These are phyloP conservation scores for Piloderma croceum DNA, from an alignment of 768 basidiomycete genomes.

Conservation along the genomic window DNA sequence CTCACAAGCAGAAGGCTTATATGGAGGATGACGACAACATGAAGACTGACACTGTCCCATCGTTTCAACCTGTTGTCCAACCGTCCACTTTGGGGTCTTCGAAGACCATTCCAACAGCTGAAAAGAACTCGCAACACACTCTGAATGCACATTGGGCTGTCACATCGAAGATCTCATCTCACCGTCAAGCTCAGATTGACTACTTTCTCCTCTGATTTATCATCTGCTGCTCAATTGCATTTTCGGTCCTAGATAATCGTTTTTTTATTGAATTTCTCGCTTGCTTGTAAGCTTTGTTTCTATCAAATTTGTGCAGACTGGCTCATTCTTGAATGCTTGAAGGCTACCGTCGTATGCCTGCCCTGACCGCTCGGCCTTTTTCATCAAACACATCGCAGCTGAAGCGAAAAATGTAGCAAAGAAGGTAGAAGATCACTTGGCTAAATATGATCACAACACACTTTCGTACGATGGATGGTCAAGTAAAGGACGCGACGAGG, in stretches of 20 bases:
- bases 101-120: no score
- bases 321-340: not conserved
- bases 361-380: conserved; percentile 17
- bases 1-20: no score
- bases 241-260: conserved; percentile 12
- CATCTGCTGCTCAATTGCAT: conserved; percentile 19
- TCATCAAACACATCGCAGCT: conserved; percentile 14
- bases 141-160: no score
- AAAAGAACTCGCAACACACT: no score
- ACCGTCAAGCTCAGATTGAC: conserved; percentile 9
- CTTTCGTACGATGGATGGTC: conserved; percentile 22
- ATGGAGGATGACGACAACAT: no score
- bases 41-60: no score
- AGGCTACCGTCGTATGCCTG: conserved; percentile 11
- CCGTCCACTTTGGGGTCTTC: no score
- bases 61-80: no score
- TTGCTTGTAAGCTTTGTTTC: conserved; percentile 1
- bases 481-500: conserved; percentile 15
- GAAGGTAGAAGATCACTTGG: conserved; percentile 11
- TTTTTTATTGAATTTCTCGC: conserved; percentile 13
- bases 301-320: not conserved
- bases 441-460: conserved; percentile 14
- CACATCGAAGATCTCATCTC: conserved; percentile 1
- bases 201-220: conserved; percentile 14
- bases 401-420: conserved; percentile 10